Percentiles rank a stretch among this genome's conserved stretches.
Evolutionary conservation across 2,329 filamentous ascomycete genomes (phyloP).

Genomic region (Aspergillus pseudotamarii): DNA sequence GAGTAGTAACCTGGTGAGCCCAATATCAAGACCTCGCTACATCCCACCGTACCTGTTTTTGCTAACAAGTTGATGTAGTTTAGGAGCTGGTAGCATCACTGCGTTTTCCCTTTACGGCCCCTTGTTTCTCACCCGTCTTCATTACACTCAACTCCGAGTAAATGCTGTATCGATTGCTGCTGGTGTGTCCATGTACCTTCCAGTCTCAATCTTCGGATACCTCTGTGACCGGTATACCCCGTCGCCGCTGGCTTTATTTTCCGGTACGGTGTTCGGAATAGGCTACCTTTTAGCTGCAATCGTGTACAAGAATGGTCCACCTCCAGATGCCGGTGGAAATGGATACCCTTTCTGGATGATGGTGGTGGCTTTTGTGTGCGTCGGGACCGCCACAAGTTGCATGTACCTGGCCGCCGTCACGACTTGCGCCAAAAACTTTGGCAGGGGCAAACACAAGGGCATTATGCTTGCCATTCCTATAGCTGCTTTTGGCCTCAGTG

Average conservation of each 20-base stretch:
- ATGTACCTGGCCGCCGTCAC: conserved; percentile 93
- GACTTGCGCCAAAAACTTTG: conserved; percentile 97
- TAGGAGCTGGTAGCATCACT: conserved; percentile 89
- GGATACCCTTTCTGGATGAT: conserved; percentile 79
- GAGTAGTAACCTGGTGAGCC: conserved; percentile 59
- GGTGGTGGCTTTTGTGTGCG: conserved; percentile 78
- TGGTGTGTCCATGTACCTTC: conserved; percentile 85
- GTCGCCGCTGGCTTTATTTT: conserved; percentile 71
- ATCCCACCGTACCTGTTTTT: not conserved
- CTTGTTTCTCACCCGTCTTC: conserved; percentile 80
- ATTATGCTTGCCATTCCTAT: conserved; percentile 89
- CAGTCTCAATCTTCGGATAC: conserved; percentile 87
- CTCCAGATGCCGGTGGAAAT: conserved; percentile 52
- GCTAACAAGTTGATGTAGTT: conserved; percentile 37
- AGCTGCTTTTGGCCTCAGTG: conserved; percentile 87
- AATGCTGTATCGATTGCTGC: conserved; percentile 87
- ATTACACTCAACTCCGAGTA: conserved; percentile 89
- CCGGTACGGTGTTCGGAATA: conserved; percentile 72
- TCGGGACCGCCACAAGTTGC: conserved; percentile 80
- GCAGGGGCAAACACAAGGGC: conserved; percentile 81
- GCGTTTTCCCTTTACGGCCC: conserved; percentile 94
- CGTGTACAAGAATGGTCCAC: conserved; percentile 67
- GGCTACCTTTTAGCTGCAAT: conserved; percentile 85
- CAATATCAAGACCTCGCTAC: not conserved
- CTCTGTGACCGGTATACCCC: conserved; percentile 88